phyloP scores from a whole-genome alignment of 176 grass and related monocot species.

The Elaeis guineensis region DNA sequence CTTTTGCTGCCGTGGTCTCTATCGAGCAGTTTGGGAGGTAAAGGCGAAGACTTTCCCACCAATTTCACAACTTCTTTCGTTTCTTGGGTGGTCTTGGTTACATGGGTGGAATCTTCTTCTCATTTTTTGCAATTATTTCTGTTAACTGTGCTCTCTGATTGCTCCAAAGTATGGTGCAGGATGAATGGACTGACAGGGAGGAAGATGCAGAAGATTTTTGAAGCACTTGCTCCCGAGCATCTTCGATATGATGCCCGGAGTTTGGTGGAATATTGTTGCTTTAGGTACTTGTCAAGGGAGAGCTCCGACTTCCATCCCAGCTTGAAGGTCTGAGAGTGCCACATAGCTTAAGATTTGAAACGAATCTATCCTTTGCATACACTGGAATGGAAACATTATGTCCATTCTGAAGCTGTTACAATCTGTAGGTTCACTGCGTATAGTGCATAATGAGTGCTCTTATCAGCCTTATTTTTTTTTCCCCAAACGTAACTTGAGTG shows the following conservation, averaged over 20 bases:
- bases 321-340: conserved; percentile 56
- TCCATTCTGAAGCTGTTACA: too few species aligned
- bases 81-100: too few species aligned
- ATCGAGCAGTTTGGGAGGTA: conserved; percentile 92
- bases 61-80: too few species aligned
- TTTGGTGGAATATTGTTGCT: conserved; percentile 96
- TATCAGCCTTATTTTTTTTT: too few species aligned
- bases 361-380: background rate
- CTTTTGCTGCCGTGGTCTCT: conserved; percentile 57
- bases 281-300: conserved; percentile 79
- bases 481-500: too few species aligned
- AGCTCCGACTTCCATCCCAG: conserved; percentile 76
- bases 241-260: conserved; percentile 51
- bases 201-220: conserved; percentile 76
- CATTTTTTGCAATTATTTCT: too few species aligned
- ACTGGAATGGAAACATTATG: too few species aligned
- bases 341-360: conserved; percentile 1
- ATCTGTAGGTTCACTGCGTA: too few species aligned
- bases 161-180: conserved; percentile 38
- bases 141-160: conserved; percentile 11
- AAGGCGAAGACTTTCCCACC: conserved; percentile 1
- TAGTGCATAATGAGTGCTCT: too few species aligned
- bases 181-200: conserved; percentile 75
- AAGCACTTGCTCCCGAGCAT: conserved; percentile 55
- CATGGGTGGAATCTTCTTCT: too few species aligned